Base-by-base conservation (phyloP, 2,329 filamentous ascomycete genomes). In the Fusarium sp. region DNA sequence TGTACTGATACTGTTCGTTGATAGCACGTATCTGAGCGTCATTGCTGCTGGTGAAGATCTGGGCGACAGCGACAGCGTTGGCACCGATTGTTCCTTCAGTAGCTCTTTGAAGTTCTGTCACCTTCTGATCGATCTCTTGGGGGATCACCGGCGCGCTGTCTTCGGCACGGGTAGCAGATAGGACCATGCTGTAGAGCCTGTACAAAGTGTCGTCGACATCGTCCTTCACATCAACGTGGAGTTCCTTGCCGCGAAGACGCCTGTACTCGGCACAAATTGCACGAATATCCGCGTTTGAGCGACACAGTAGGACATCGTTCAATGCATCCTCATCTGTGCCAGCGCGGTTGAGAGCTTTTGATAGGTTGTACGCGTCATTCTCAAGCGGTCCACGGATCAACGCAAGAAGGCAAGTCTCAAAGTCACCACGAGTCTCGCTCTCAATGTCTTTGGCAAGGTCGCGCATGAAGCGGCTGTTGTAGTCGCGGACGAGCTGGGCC, bases 201-300 rank as follows among this genome's bases (percentile, higher is more conserved):
- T 74, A 77, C 6, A 80, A 57, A 0, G 60, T 74, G 2, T 76
- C 72, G 52, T 79, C 72, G 7, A 80, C 75, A 14, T 80, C 77
- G 11, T 75, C 71, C 58, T 75, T 77, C 30, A 80, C 75, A 46
- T 78, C 76, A 1, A 65, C 61, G 0, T 78, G 54, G 6, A 81
- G 71, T 3, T 80, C 77, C 3, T 66, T 71, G 49, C 74, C 75
- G 3, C 71, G 67, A 43, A 74, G 49, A 6, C 72, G 72, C 51
- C 58, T 73, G 31, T 79, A 81, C 62, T 79, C 76, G 5, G 70
- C 64, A 2, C 31, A 21, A 10, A 81, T 80, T 14, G 77, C 79
- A 6, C 74, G 71, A 2, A 80, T 73, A 41, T 81, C 79, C 4
- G 79, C 77, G 28, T 81, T 81, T 13, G 78, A 79, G 0, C 79